Percentiles rank a stretch among this genome's conserved stretches.
phyloP scores from a whole-genome alignment of 164 flowering plant species.

The Dillenia suffruticosa region DNA sequence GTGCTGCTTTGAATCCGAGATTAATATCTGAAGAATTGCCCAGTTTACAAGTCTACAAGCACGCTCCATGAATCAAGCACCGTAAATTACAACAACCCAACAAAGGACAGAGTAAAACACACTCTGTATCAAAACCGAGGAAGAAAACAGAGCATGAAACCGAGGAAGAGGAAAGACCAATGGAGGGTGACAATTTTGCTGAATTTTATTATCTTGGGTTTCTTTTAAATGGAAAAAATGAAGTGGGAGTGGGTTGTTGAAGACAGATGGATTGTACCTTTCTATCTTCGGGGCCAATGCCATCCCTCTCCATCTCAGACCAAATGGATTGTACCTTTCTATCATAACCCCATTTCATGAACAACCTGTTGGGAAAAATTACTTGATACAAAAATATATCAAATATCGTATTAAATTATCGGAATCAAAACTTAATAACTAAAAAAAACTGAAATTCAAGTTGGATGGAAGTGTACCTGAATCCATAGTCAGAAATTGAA shows the following conservation, averaged over 20 bases:
- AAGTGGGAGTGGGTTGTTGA: slow-evolving; percentile 24
- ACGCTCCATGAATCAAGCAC: slow-evolving; percentile 58
- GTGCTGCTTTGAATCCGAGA: slow-evolving; percentile 46
- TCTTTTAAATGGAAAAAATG: not conserved
- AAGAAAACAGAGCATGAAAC: too few relatives aligned
- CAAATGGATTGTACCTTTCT: slow-evolving; percentile 44
- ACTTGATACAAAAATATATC: too few relatives aligned
- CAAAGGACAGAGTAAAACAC: too few relatives aligned
- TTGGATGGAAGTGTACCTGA: too few relatives aligned
- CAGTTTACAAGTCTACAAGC: slow-evolving; percentile 77
- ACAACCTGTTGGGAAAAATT: too few relatives aligned
- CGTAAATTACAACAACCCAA: too few relatives aligned
- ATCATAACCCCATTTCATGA: slow-evolving; percentile 46
- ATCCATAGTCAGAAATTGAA: too few relatives aligned
- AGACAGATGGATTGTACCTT: too few relatives aligned
- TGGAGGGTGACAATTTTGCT: not conserved
- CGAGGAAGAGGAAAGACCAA: not conserved
- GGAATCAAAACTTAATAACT: too few relatives aligned
- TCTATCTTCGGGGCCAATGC: slow-evolving; percentile 82
- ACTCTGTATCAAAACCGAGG: too few relatives aligned
- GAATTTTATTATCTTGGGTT: not conserved
- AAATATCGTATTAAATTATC: too few relatives aligned
- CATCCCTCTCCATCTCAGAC: slow-evolving; percentile 76
- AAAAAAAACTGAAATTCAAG: too few relatives aligned
- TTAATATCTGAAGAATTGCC: slow-evolving; percentile 56